Conservation (phyloP, 768 basidiomycete genomes). For the Mycena polygramma region DNA sequence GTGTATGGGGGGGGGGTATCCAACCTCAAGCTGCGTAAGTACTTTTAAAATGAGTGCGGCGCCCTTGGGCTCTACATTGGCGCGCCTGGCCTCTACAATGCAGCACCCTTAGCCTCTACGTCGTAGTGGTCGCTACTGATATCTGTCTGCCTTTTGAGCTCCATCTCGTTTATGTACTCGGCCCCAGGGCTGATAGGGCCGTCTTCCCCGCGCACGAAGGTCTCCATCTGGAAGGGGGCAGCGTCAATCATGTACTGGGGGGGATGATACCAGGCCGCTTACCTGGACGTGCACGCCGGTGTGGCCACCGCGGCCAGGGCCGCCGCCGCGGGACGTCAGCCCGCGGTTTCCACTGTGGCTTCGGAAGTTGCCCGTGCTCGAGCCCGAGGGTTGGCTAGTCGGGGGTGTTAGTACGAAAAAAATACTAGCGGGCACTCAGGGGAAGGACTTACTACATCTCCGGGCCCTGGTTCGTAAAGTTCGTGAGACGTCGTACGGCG, state of each 20-base stretch:
- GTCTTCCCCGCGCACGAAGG: slow-evolving; percentile 57
- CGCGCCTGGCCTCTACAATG: slow-evolving; percentile 22
- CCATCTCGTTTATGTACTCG: slow-evolving; percentile 38
- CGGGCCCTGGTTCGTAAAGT: slow-evolving; percentile 56
- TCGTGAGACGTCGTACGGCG: slow-evolving; percentile 70
- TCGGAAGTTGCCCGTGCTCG: slow-evolving; percentile 40
- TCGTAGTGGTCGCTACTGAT: slow-evolving; percentile 44
- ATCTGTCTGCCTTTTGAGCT: slow-evolving; percentile 46
- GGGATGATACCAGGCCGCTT: slow-evolving; percentile 10
- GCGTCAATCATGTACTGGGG: neutral
- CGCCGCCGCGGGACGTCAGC: slow-evolving; percentile 40
- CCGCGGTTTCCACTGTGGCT: slow-evolving; percentile 42
- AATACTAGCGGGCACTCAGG: neutral
- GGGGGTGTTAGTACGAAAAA: neutral
- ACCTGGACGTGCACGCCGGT: slow-evolving; percentile 64
- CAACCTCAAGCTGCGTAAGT: neutral
- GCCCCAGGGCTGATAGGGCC: slow-evolving; percentile 33
- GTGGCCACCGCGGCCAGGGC: slow-evolving; percentile 30
- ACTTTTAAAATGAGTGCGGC: neutral
- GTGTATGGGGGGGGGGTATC: slow-evolving; percentile 14
- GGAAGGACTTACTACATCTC: slow-evolving; percentile 59
- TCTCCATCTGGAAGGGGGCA: slow-evolving; percentile 57
- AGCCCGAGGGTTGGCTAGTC: slow-evolving; percentile 42
- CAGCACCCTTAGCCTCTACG: slow-evolving; percentile 45
- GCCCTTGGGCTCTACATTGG: slow-evolving; percentile 47